A percentile compares a stretch with the other conserved stretches of the same genome.
Evolutionary conservation across 371 early-diverging fungal genomes (phyloP).

Genomic region (Apophysomyces trapeziformis): DNA sequence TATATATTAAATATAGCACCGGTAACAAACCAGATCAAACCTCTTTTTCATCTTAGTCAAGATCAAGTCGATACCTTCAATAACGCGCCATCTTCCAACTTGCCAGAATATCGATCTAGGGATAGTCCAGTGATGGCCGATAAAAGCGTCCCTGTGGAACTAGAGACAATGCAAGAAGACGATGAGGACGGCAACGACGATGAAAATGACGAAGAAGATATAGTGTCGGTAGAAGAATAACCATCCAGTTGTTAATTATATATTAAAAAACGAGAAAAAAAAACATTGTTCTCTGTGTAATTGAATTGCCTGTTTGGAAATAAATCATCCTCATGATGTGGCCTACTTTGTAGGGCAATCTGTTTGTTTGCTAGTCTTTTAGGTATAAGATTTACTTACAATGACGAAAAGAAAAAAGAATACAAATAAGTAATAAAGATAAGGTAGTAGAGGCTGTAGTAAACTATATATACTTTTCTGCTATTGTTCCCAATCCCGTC

Average conservation of each 20-base stretch:
- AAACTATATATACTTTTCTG: not conserved
- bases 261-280: not conserved
- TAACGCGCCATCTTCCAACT: not conserved
- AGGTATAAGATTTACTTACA: not conserved
- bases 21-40: not conserved
- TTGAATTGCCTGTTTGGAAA: too few relatives aligned
- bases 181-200: not conserved
- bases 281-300: not conserved
- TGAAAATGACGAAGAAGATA: not conserved
- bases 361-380: too few relatives aligned
- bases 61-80: not conserved
- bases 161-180: not conserved
- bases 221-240: not conserved
- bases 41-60: not conserved
- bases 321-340: too few relatives aligned
- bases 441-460: not conserved
- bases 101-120: not conserved
- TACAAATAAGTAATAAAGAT: not conserved
- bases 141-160: constrained; percentile 6
- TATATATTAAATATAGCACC: not conserved
- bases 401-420: not conserved
- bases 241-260: too few relatives aligned
- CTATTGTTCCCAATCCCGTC: not conserved
- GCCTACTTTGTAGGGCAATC: too few relatives aligned
- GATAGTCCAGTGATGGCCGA: constrained; percentile 6